Percentiles rank a stretch among this genome's conserved stretches.
These are phyloP conservation scores for Pseudogymnoascus sp. DNA, from an alignment of 2,329 filamentous ascomycete genomes.

Conservation along the genomic window DNA sequence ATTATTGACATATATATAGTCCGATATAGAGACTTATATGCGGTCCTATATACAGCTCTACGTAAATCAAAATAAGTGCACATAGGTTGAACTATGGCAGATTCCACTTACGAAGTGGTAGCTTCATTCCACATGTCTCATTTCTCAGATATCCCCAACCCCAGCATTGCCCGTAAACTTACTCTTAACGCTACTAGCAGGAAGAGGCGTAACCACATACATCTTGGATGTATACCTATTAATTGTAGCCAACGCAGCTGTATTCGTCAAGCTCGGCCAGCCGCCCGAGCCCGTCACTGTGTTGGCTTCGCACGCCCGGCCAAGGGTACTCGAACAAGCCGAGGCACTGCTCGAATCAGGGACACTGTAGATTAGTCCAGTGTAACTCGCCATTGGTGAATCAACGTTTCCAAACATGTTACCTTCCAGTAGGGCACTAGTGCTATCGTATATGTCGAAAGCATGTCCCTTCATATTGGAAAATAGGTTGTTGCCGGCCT, in stretches of 20 bases:
- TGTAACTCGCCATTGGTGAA: constrained; percentile 24
- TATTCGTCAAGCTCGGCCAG: constrained; percentile 17
- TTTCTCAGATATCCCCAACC: constrained; percentile 20
- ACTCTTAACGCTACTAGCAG: constrained; percentile 23
- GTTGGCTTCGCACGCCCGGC: background rate
- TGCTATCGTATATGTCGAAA: constrained; percentile 33
- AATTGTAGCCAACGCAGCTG: constrained; percentile 24
- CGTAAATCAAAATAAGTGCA: background rate
- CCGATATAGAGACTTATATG: background rate
- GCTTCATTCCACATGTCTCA: background rate
- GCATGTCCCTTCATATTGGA: constrained; percentile 36
- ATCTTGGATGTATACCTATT: constrained; percentile 28
- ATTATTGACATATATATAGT: background rate
- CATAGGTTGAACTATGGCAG: background rate
- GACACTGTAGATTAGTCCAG: constrained; percentile 14
- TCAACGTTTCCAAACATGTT: constrained; percentile 38
- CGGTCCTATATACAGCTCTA: background rate
- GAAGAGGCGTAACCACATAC: constrained; percentile 25
- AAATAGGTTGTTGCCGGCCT: constrained; percentile 39
- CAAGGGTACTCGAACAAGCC: background rate
- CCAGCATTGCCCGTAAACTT: constrained; percentile 29
- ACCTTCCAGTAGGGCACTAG: constrained; percentile 35
- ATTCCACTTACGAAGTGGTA: background rate
- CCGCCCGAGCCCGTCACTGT: constrained; percentile 20
- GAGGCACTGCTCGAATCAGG: constrained; percentile 15